Percentiles rank a stretch among this genome's conserved stretches.
Conservation (phyloP, 768 basidiomycete genomes). For the Phaffia tasmanica region DNA sequence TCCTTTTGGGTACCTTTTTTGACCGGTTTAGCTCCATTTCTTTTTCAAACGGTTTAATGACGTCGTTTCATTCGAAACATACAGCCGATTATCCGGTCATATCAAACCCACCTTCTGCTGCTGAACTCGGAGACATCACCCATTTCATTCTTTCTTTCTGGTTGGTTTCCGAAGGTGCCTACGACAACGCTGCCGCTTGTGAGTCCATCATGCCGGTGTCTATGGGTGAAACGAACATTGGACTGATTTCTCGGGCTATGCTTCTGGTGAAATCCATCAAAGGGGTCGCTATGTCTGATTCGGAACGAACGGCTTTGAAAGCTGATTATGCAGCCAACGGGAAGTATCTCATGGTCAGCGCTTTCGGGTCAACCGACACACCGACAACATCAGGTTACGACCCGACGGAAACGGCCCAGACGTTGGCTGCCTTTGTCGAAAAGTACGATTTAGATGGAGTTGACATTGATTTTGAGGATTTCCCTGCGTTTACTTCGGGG, state of each 20-base stretch:
- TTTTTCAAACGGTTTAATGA: no score
- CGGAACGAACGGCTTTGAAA: background rate
- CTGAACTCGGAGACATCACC: slow-evolving; percentile 5
- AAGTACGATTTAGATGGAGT: slow-evolving; percentile 28
- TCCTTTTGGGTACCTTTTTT: no score
- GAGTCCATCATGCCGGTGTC: background rate
- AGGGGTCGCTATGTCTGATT: no score
- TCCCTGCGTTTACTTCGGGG: slow-evolving; percentile 16
- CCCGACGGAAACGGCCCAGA: slow-evolving; percentile 10
- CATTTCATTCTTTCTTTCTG: slow-evolving; percentile 19
- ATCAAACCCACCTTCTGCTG: background rate
- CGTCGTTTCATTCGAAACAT: background rate
- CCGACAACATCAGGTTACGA: slow-evolving; percentile 21
- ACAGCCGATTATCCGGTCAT: slow-evolving; percentile 11
- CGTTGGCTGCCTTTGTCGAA: slow-evolving; percentile 23
- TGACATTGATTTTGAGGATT: slow-evolving; percentile 29
- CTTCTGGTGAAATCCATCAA: no score
- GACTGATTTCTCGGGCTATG: no score
- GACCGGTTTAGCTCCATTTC: no score
- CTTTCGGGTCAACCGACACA: slow-evolving; percentile 19
- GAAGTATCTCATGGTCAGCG: slow-evolving; percentile 10
- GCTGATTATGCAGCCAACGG: slow-evolving; percentile 5
- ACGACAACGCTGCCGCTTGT: slow-evolving; percentile 15
- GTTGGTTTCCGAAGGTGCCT: background rate
- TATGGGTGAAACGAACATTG: no score